Percentiles rank a stretch among this genome's conserved stretches.
Evolutionary conservation across 2,329 filamentous ascomycete species (phyloP).

Genomic region (Neoscytalidium dimidiatum): DNA sequence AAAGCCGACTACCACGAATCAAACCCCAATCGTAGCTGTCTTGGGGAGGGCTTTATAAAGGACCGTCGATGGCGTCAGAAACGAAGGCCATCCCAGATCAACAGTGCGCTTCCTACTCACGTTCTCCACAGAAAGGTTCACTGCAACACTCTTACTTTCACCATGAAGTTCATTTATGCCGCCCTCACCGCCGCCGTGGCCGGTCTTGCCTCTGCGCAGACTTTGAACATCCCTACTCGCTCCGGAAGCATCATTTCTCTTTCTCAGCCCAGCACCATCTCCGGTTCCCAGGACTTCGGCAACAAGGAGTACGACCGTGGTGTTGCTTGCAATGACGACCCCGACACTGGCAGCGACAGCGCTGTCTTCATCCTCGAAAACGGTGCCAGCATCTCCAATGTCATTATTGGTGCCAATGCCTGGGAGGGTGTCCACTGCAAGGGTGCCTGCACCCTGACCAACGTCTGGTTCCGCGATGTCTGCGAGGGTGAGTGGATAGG

Average conservation of each 20-base stretch:
- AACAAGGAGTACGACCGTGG: constrained; percentile 45
- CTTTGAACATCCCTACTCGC: constrained; percentile 35
- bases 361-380: constrained; percentile 50
- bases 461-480: constrained; percentile 33
- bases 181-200: constrained; percentile 28
- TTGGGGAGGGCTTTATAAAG: background rate
- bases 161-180: constrained; percentile 27
- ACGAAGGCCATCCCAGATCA: constrained; percentile 5
- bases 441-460: constrained; percentile 49
- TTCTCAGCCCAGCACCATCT: constrained; percentile 27
- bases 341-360: constrained; percentile 42
- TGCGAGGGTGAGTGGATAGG: constrained; percentile 33
- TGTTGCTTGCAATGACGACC: constrained; percentile 38
- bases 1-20: background rate
- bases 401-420: constrained; percentile 49
- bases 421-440: constrained; percentile 54
- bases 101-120: constrained; percentile 7
- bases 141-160: background rate
- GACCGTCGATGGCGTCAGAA: background rate
- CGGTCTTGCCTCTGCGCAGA: constrained; percentile 31
- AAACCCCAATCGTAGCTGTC: background rate
- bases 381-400: constrained; percentile 51
- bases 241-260: constrained; percentile 32
- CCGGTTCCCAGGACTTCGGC: constrained; percentile 20
- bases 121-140: constrained; percentile 26